These are phyloP conservation scores for Trichomonas vaginalis DNA, from an alignment of 208 protist species.

Conservation along the genomic window DNA sequence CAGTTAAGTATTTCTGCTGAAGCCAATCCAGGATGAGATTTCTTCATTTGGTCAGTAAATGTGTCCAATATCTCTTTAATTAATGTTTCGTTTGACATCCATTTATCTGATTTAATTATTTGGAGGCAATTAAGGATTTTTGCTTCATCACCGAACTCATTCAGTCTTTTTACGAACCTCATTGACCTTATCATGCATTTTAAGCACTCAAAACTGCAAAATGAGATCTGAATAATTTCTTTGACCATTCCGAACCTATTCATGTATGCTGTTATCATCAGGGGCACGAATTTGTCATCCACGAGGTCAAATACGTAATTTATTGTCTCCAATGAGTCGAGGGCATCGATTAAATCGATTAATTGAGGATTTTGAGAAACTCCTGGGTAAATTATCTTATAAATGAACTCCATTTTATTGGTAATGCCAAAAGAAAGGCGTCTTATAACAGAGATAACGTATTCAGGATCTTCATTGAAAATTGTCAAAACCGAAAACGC, in stretches of 20 bases:
- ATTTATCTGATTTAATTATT: neutral
- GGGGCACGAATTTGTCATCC: neutral
- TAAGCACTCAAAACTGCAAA: neutral
- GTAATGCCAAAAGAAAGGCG: neutral
- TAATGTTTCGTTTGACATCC: neutral
- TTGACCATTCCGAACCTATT: neutral
- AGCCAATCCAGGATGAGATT: neutral
- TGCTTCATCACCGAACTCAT: neutral
- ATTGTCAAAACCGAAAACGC: neutral
- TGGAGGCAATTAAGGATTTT: neutral
- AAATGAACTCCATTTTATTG: neutral
- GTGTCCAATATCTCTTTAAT: neutral
- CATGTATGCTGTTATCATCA: neutral
- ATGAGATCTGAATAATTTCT: neutral
- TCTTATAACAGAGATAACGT: neutral
- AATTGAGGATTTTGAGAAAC: neutral
- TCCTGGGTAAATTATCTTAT: neutral
- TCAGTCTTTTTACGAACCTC: neutral
- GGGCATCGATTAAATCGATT: neutral
- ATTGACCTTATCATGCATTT: neutral
- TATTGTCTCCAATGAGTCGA: neutral
- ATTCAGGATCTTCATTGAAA: neutral
- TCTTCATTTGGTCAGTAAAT: neutral
- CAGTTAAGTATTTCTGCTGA: neutral
- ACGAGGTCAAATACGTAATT: neutral